phyloP scores from a whole-genome alignment of 768 basidiomycete species.

The Thelephora ganbajun region DNA sequence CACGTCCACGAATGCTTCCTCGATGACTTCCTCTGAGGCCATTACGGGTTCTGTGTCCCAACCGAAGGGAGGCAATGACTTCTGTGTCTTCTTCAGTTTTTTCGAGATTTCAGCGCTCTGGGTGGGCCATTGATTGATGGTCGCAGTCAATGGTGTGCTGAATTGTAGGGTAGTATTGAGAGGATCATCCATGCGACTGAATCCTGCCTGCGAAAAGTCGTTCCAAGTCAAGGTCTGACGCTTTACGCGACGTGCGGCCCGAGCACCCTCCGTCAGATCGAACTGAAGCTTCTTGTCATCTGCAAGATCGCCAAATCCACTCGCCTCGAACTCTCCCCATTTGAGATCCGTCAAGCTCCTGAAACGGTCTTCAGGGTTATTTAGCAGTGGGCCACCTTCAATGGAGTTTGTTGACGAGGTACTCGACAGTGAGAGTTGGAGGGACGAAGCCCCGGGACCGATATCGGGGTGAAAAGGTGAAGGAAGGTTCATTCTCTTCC shows the following conservation, averaged over 20 bases:
- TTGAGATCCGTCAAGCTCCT: slow-evolving; percentile 72
- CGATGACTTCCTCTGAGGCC: slow-evolving; percentile 68
- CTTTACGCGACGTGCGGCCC: slow-evolving; percentile 52
- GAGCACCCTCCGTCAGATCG: slow-evolving; percentile 81
- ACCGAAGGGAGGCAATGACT: slow-evolving; percentile 69
- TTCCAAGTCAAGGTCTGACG: slow-evolving; percentile 82
- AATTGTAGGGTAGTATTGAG: slow-evolving; percentile 78
- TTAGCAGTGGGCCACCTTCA: slow-evolving; percentile 15
- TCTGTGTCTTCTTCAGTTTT: slow-evolving; percentile 78
- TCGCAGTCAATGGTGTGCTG: slow-evolving; percentile 35
- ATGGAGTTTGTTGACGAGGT: slow-evolving; percentile 19
- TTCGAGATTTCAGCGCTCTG: slow-evolving; percentile 59
- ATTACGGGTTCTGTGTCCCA: slow-evolving; percentile 85
- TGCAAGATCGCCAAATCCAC: slow-evolving; percentile 53
- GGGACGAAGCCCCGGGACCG: slow-evolving; percentile 20
- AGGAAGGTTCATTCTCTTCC: slow-evolving; percentile 64
- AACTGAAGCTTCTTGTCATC: slow-evolving; percentile 74
- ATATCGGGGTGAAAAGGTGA: slow-evolving; percentile 40
- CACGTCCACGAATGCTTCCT: slow-evolving; percentile 82
- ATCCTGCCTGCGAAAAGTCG: slow-evolving; percentile 77
- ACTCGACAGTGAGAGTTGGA: slow-evolving; percentile 20
- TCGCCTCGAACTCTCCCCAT: slow-evolving; percentile 84
- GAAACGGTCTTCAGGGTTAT: slow-evolving; percentile 44
- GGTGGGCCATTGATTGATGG: slow-evolving; percentile 59
- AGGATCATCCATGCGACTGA: slow-evolving; percentile 64